Base-by-base conservation (phyloP, 1,139 yeast genomes). In the Diutina mesorugosa region DNA sequence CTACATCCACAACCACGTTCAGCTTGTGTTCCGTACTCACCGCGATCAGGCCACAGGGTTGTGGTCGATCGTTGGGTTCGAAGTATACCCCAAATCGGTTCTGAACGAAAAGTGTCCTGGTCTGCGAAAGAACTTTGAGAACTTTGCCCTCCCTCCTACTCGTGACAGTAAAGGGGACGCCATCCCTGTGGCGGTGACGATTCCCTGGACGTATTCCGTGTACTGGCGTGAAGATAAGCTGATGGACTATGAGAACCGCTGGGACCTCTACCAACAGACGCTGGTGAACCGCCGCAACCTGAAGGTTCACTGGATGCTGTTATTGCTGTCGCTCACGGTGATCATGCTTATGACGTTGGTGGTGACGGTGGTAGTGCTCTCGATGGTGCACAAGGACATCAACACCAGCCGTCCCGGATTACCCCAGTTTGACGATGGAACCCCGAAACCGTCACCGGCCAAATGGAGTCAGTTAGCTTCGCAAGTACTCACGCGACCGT, bases 41-140 rank as follows among this genome's bases (percentile, higher is more conserved):
- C 74, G 76, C 35, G 85, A 84, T 41, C 65, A 62, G 32, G 47
- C 58, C 12, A 18, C 55, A 1, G 77, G 77, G 3, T 67, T 72
- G 56, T 73, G 78, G 61, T 79, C 87, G 1, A 87, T 90, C 62
- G 96, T 90, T 28, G 97, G 96, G 0, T 88, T 90, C 63, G 97
- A 90, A 70, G 90, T 89, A 8, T 90, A 90, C 65, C 97, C 97
- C 10, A 85, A 83, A 67, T 85, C 95, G 58, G 91, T 88, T 14
- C 73, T 78, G 55, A 85, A 83, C 64, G 80, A 72, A 61, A 74
- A 76, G 50, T 86, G 93, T 65, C 91, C 91, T 1, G 90, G 90
- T 6, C 80, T 85, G 2, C 74, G 84, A 4, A 82, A 78, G 61
- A 69, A 78, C 63, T 85, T 76, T 65, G 72, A 77, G 54, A 80